Conservation (phyloP, 108 stramenopile species). For the Nannochloropsis oceanica region DNA sequence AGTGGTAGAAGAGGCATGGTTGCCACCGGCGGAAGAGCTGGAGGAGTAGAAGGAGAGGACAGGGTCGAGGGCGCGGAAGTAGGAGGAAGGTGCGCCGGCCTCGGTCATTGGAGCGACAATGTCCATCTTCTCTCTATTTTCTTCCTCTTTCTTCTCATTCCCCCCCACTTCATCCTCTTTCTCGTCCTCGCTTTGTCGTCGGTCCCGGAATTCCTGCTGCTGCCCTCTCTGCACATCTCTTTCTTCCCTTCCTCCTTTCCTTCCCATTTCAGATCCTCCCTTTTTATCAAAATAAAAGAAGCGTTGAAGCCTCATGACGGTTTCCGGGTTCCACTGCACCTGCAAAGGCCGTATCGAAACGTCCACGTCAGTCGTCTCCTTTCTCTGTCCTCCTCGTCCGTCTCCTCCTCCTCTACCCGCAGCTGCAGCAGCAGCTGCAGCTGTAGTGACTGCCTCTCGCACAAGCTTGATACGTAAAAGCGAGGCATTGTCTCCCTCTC, state of each 20-base stretch:
- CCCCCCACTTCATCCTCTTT: neutral
- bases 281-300: neutral
- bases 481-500: neutral
- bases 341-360: neutral
- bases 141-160: neutral
- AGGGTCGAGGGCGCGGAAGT: neutral
- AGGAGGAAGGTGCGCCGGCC: neutral
- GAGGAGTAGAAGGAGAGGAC: neutral
- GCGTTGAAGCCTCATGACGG: constrained; percentile 8
- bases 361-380: neutral
- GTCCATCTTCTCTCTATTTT: neutral
- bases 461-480: neutral
- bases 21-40: neutral
- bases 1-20: neutral
- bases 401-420: neutral
- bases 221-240: neutral
- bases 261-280: neutral
- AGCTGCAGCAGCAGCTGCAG: neutral
- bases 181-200: neutral
- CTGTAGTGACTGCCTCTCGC: neutral
- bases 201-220: neutral
- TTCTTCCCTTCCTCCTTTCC: neutral
- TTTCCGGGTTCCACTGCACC: constrained; percentile 23
- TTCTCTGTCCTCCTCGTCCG: neutral
- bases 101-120: neutral